Evolutionary conservation across 2,329 filamentous ascomycete species (phyloP), one percentile per base, ranked within the genome.

Genomic region (Calonectria multiphialidica): DNA sequence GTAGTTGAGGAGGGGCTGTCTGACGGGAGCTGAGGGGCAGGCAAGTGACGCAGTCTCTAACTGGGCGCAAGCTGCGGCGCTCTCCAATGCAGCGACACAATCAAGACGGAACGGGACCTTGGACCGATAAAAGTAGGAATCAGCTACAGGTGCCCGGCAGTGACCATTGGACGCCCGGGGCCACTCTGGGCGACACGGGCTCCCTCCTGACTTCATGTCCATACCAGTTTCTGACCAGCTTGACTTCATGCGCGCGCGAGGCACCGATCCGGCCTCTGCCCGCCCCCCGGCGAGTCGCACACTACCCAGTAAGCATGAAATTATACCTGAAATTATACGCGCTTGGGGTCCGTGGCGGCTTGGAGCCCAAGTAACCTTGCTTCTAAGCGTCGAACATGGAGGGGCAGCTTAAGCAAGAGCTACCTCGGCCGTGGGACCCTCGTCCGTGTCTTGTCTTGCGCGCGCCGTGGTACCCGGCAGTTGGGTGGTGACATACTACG

Each of bases 261-360:
- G 65, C 37, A 55, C 40, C 68, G 53, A 69, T 30, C 55, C 70
- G 71, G 42, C 68, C 18, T 37, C 21, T 40, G 64, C 37, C 28
- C 35, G 28, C 35, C 30, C 59, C 59, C 67, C 59, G 68, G 64
- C 65, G 28, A 70, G 70, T 73, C 65, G 71, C 62, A 61, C 42
- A 59, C 42, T 66, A n/a, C 59, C 25, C 35, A 63, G 70, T 70
- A 75, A 76, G 75, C 77, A 79, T 79, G 76, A 79, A 76, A 76
- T 79, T 74, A 78, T 78, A 74, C 77, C 79, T 79, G 76, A 79
- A 76, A 76, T 79, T 74, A 78, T 78, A 74, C 69, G 72, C 76
- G 74, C 72, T 44, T 50, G 69, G 33, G 73, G 64, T 72, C 70
- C 67, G 61, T 73, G 71, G 47, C 66, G 66, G 71, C 73, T 49